Percentiles rank a stretch among this genome's conserved stretches.
Conservation (phyloP, 257 asterid species). For the Linderniella brevidens region DNA sequence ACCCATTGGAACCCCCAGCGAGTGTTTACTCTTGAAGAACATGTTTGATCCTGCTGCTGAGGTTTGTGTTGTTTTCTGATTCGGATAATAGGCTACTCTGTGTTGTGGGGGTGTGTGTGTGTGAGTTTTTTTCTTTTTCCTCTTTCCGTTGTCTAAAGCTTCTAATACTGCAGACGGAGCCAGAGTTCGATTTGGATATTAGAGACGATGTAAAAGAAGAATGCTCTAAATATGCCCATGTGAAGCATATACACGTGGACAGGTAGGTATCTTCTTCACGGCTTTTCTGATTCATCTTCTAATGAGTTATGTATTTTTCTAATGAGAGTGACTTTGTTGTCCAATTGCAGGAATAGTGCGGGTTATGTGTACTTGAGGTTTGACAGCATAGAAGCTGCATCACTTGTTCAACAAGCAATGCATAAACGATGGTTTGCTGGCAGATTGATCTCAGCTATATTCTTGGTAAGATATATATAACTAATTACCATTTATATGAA, state of each 20-base stretch:
- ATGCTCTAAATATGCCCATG: slow-evolving; percentile 81
- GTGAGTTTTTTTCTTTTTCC: too few species aligned
- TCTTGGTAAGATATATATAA: slow-evolving; percentile 36
- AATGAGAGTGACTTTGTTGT: background rate
- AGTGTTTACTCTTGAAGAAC: slow-evolving; percentile 83
- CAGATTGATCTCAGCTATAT: slow-evolving; percentile 81
- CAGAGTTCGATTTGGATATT: slow-evolving; percentile 86
- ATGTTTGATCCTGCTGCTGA: slow-evolving; percentile 92
- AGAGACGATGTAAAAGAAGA: slow-evolving; percentile 84
- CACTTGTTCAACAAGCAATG: slow-evolving; percentile 93
- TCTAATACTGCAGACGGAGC: slow-evolving; percentile 45
- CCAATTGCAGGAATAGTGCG: slow-evolving; percentile 54
- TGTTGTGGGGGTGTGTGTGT: too few species aligned
- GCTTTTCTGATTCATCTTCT: background rate
- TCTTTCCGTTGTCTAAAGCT: background rate
- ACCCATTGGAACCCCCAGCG: slow-evolving; percentile 91
- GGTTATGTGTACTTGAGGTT: slow-evolving; percentile 89
- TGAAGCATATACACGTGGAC: slow-evolving; percentile 84
- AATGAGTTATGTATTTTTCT: background rate
- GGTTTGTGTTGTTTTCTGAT: slow-evolving; percentile 28
- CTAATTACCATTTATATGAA: too few species aligned
- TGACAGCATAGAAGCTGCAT: slow-evolving; percentile 60
- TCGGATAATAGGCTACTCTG: too few species aligned
- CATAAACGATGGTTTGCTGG: slow-evolving; percentile 99
- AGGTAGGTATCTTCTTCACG: slow-evolving; percentile 30